Base-by-base conservation (phyloP, 2,329 filamentous ascomycete species). In the Exophiala calicioides region DNA sequence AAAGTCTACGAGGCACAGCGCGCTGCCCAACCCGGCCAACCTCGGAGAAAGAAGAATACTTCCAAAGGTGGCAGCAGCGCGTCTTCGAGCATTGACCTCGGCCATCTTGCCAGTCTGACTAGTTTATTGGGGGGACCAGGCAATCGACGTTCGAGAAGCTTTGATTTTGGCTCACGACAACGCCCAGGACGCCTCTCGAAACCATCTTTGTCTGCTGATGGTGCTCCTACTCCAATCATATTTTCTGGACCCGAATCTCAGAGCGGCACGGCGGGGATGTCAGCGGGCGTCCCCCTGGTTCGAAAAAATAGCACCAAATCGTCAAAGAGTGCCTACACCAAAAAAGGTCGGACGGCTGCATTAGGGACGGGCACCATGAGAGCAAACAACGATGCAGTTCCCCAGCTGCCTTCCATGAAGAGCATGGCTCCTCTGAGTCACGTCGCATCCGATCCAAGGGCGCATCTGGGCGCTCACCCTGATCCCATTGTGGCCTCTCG, bases 221-320 rank as follows among this genome's bases (percentile, higher is more conserved):
- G 89, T 40, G 90, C 90, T 19, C 90, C 91, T 10, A 91, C 85
- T 27, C 91, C 91, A 4, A 90, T 83, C 20, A 77, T 96, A 26
- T 89, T 88, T 24, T 85, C 78, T 37, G 90, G 90, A 4, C 88
- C 90, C 46, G 81, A 89, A 53, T 71, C 78, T 56, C 59, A 67
- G 34, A 69, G 68, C 31, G 69, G 73, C 18, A 60, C 68, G 45
- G 64, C 64, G 55, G 39, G 51, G 39, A 38, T 54, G 47, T 24
- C 58, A 57, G 23, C 62, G 45, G 24, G 53, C 57, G 8, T 61
- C 9, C 65, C 65, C 5, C 56, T 65, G 38, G 68, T 66, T 15
- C 63, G 69, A 40, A 66, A 68, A 45, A 71, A 67, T 47, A 75
- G 71, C 50, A 58, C 67, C 31, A 72, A 68, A 55, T 72, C 70